Evolutionary conservation across 2,329 filamentous ascomycete species (phyloP).

Genomic region (Leptodontidium sp.): DNA sequence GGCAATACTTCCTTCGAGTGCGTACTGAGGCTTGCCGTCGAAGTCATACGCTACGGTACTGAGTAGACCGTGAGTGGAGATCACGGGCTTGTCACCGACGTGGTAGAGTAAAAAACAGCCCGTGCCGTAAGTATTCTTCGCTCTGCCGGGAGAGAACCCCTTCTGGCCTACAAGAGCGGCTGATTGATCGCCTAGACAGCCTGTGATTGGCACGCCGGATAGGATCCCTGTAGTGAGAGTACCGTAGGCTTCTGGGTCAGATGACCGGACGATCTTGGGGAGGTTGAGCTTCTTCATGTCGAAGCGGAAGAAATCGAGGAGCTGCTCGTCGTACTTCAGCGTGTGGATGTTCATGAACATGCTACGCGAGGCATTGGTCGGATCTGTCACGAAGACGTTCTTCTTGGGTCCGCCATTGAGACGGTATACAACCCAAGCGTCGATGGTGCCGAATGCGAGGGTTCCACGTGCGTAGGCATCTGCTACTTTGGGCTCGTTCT

Average conservation of each 20-base stretch:
- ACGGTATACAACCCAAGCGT: constrained; percentile 82
- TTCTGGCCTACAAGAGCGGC: constrained; percentile 82
- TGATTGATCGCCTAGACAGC: constrained; percentile 83
- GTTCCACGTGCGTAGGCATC: constrained; percentile 75
- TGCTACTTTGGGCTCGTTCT: constrained; percentile 71
- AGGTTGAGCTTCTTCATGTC: constrained; percentile 74
- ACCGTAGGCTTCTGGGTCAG: constrained; percentile 74
- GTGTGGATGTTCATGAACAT: constrained; percentile 89
- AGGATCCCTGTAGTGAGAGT: constrained; percentile 66
- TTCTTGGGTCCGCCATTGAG: constrained; percentile 75
- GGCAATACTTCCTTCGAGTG: constrained; percentile 79
- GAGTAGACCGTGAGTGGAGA: constrained; percentile 79
- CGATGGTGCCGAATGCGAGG: constrained; percentile 81
- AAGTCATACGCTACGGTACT: constrained; percentile 83
- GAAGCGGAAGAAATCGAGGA: constrained; percentile 79
- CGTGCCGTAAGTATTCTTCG: constrained; percentile 88
- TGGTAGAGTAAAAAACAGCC: constrained; percentile 88
- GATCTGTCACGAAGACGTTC: constrained; percentile 77
- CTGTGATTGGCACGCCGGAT: constrained; percentile 74
- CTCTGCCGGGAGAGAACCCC: constrained; percentile 76
- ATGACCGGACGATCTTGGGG: constrained; percentile 78
- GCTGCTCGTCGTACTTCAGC: constrained; percentile 75
- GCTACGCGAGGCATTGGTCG: constrained; percentile 81
- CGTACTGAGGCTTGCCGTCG: constrained; percentile 74
- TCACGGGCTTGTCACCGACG: constrained; percentile 79